Evolutionary conservation across 768 basidiomycete genomes (phyloP), one percentile per base, ranked within the genome.

Genomic region (Nevesoporus exiguus): DNA sequence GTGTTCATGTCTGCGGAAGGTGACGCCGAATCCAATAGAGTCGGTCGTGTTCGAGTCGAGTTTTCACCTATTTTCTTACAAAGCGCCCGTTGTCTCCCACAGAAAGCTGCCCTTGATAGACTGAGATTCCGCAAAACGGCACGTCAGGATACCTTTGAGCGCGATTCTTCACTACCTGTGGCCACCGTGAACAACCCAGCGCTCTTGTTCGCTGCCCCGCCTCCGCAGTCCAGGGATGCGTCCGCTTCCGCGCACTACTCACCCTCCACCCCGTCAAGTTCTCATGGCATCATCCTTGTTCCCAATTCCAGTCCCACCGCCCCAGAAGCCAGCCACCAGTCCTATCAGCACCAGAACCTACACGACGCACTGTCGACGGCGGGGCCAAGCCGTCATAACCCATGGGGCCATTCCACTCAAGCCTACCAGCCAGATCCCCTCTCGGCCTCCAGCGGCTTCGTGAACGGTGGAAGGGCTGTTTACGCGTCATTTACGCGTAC

Each of bases 141-240:
- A 62, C 69, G 64, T 61, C 70, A 58, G 55, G 71, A 59, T 63
- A 67, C 53, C 61, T 58, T 58, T 44, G 60, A 62, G 47, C 44
- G 39, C 58, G 63, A 57, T 48, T 59, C 67, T 19, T 78, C 79
- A 54, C 84, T 81, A 5, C 52, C 80, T 21, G 83, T 85, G 68
- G 81, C 83, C 54, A 75, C 82, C 61, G n/a, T n/a, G n/a, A 86
- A 88, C 74, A 84, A 78, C 46, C 84, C 84, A 27, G 69, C 82
- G 30, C 59, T 61, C 37, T 44, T 65, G 51, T 62, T 63, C 39
- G 57, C 41, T 34, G 54, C 60, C 14, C 83, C 78, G 54, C 85
- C 85, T 8, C 43, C 79, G 34, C 89, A 91, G 74, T 88, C 87
- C 55, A 81, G 88, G 62, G 89, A 91, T 75, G 87, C 80, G 41